phyloP scores from a whole-genome alignment of 768 basidiomycete genomes.

The Podaxis pistillaris region DNA sequence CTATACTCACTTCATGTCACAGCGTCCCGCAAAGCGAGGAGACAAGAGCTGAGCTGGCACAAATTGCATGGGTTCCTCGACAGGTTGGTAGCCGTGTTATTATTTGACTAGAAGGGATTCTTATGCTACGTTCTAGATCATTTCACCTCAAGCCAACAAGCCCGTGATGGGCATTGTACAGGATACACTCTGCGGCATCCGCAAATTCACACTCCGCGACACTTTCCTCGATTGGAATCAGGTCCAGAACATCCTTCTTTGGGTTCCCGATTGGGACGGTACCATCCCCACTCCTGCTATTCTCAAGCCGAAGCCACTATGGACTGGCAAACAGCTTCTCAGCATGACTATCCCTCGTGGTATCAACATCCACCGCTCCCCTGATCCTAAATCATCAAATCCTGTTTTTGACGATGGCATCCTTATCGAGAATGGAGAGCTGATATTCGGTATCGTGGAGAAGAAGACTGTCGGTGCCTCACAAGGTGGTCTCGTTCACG shows the following conservation, averaged over 20 bases:
- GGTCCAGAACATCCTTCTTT: slow-evolving; percentile 96
- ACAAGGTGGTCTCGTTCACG: slow-evolving; percentile 91
- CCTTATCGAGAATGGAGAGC: slow-evolving; percentile 94
- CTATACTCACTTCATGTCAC: slow-evolving; percentile 13
- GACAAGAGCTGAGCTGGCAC: slow-evolving; percentile 95
- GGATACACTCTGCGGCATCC: slow-evolving; percentile 95
- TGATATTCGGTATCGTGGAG: slow-evolving; percentile 93
- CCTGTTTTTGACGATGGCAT: slow-evolving; percentile 93
- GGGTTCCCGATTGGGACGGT: slow-evolving; percentile 99
- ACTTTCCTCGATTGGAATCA: slow-evolving; percentile 93
- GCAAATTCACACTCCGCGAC: slow-evolving; percentile 96
- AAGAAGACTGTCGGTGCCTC: slow-evolving; percentile 99
- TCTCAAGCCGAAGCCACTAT: slow-evolving; percentile 93
- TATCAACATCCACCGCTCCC: slow-evolving; percentile 85
- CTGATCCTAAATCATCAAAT: slow-evolving; percentile 75
- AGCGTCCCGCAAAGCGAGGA: slow-evolving; percentile 98
- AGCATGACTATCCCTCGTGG: slow-evolving; percentile 91
- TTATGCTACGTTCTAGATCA: slow-evolving; percentile 58
- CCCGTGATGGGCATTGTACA: slow-evolving; percentile 99
- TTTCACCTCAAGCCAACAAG: slow-evolving; percentile 99
- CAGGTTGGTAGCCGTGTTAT: slow-evolving; percentile 53
- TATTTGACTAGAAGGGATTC: not conserved
- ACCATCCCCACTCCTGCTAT: slow-evolving; percentile 89
- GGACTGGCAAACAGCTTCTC: slow-evolving; percentile 97
- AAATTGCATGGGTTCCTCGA: slow-evolving; percentile 97